A percentile compares a stretch with the other conserved stretches of the same genome.
Evolutionary conservation across 352 stramenopile species (phyloP).

Genomic region (Globisporangium apiculatum): DNA sequence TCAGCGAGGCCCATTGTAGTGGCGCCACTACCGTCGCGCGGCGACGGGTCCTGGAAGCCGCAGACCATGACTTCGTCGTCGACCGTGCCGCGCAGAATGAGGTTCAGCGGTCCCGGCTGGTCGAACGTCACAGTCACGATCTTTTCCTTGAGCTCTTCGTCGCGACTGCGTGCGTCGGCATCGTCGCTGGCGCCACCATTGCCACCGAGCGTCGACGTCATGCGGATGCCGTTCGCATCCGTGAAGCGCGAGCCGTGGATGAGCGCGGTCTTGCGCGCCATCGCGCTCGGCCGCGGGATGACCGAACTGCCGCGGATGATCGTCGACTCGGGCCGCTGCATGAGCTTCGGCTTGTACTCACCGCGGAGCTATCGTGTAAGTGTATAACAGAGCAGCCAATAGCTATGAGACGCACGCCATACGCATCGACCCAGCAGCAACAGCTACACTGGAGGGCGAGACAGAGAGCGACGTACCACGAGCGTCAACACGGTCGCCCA

Average conservation of each 20-base stretch:
- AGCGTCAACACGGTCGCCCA: slow-evolving; percentile 84
- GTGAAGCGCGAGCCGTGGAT: slow-evolving; percentile 65
- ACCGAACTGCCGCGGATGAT: slow-evolving; percentile 84
- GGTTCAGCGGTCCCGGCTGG: slow-evolving; percentile 53
- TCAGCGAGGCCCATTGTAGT: slow-evolving; percentile 40
- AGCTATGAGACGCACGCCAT: too few relatives aligned
- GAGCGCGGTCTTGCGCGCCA: slow-evolving; percentile 65
- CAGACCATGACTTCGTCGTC: slow-evolving; percentile 88
- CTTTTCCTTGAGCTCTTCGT: slow-evolving; percentile 80
- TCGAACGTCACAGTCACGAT: slow-evolving; percentile 87
- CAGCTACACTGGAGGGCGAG: not conserved
- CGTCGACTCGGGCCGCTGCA: slow-evolving; percentile 76
- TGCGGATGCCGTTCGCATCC: slow-evolving; percentile 71
- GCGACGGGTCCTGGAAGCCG: slow-evolving; percentile 50
- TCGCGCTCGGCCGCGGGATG: slow-evolving; percentile 61
- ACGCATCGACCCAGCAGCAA: too few relatives aligned
- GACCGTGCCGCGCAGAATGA: slow-evolving; percentile 76
- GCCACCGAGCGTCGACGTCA: slow-evolving; percentile 48
- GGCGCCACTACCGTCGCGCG: slow-evolving; percentile 15
- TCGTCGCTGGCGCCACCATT: slow-evolving; percentile 23
- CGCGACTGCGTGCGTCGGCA: slow-evolving; percentile 40
- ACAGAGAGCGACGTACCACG: slow-evolving; percentile 34
- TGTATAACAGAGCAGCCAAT: not conserved
- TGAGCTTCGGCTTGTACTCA: slow-evolving; percentile 87
- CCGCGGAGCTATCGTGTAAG: slow-evolving; percentile 39